Base-by-base conservation (phyloP, 2,329 filamentous ascomycete species). In the Arthrobotrys musiformis region DNA sequence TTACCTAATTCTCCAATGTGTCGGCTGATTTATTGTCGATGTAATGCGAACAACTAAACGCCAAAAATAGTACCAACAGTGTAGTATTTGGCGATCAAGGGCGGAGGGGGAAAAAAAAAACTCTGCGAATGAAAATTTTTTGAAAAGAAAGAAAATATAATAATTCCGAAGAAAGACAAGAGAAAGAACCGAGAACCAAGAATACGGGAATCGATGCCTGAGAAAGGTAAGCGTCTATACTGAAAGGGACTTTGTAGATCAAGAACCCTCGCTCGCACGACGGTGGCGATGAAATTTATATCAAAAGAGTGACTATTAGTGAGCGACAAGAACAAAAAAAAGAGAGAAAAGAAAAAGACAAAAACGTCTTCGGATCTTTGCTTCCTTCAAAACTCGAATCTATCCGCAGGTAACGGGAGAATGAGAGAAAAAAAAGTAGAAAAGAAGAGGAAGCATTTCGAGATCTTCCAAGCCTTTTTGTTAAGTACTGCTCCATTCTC, bases 401-500 rank as follows among this genome's bases (percentile, higher is more conserved):
- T 70, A 67, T 77, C 73, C 73, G 73, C 44, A 61, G 61, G 60
- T 54, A 35, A 70, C 48, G 42, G 72, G 66, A 69, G 52, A 62
- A 64, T 52, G 52, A 70, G 37, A 26, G 26, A 66, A 58, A 58
- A 48, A 33, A 37, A 42, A 42, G 60, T 54, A 28, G 50, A 48
- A 60, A 63, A 58, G 46, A 70, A 66, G 64, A 76, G 44, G 72
- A 70, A 76, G 64, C 48, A 70, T 70, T 58, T 30, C 6, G 60
- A 58, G 50, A 52, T 48, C 37, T 64, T 77, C 66, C 66, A 77
- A 70, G 66, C 66, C 73, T 62, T 70, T 70, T 77, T 62, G 73
- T 77, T 77, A 77, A 77, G 73, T 77, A 77, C 73, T 77, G 70
- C 73, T 56, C 40, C 60, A 35, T 37, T 26, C 13, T 22, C 48